phyloP scores from a whole-genome alignment of 345 rosid species.

The Brassica carinata region DNA sequence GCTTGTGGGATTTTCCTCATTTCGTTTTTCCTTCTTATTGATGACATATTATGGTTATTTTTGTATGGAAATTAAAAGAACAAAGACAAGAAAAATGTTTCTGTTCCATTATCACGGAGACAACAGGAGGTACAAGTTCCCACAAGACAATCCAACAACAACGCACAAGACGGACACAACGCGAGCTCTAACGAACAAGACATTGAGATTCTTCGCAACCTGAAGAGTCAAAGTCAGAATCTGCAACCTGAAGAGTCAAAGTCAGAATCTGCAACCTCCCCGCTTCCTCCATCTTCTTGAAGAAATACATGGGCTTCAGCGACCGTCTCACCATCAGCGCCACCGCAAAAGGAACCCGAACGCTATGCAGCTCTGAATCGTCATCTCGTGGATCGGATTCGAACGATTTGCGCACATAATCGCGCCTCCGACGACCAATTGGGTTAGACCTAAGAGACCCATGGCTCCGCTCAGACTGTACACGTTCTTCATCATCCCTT shows the following conservation, averaged over 20 bases:
- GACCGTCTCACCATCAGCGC: conserved; percentile 82
- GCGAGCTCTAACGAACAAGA: conserved; percentile 63
- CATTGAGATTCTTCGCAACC: conserved; percentile 71
- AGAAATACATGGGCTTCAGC: conserved; percentile 81
- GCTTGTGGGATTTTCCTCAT: conserved; percentile 13
- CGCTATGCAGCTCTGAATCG: conserved; percentile 65
- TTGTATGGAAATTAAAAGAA: background rate
- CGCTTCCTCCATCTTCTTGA: conserved; percentile 85
- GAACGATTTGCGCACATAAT: conserved; percentile 53
- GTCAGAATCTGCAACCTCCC: conserved; percentile 92
- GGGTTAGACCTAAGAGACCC: conserved; percentile 66
- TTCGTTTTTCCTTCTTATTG: background rate
- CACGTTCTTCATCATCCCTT: conserved; percentile 73
- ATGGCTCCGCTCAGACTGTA: conserved; percentile 61
- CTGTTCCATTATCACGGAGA: conserved; percentile 36
- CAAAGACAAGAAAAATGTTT: background rate
- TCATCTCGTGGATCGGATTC: conserved; percentile 52
- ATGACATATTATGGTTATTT: conserved; percentile 26
- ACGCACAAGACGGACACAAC: conserved; percentile 57
- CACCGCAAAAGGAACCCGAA: conserved; percentile 75
- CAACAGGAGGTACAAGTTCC: conserved; percentile 48
- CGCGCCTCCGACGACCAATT: conserved; percentile 71
- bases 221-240: conserved; percentile 50
- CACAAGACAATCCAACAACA: conserved; percentile 48
- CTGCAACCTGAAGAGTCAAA: too few species aligned